These are phyloP conservation scores for Fusarium sp. DNA, from an alignment of 2,329 filamentous ascomycete genomes.

Conservation along the genomic window DNA sequence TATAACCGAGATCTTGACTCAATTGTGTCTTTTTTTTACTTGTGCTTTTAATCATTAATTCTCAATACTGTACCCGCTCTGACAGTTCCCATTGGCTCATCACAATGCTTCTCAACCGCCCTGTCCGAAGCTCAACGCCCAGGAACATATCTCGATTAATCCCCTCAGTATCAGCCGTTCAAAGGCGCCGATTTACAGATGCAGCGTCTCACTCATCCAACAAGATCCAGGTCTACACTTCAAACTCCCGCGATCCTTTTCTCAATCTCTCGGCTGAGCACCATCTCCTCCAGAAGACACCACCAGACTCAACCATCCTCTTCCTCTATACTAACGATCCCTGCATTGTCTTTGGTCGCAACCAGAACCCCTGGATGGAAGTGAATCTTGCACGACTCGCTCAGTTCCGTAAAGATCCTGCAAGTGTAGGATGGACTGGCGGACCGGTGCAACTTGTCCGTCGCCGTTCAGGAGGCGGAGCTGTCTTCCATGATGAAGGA, in stretches of 20 bases:
- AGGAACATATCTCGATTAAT: slow-evolving; percentile 19
- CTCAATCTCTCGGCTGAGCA: slow-evolving; percentile 96
- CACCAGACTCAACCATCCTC: slow-evolving; percentile 79
- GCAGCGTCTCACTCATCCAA: slow-evolving; percentile 59
- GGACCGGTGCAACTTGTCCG: slow-evolving; percentile 74
- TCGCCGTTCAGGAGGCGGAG: slow-evolving; percentile 87
- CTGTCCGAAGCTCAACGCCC: slow-evolving; percentile 16
- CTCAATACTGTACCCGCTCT: background rate
- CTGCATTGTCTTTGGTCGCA: slow-evolving; percentile 90
- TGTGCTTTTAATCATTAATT: background rate
- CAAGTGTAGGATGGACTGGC: slow-evolving; percentile 45
- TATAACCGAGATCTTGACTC: slow-evolving; percentile 4
- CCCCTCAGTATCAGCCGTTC: slow-evolving; percentile 19
- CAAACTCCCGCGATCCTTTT: slow-evolving; percentile 78
- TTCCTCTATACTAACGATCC: slow-evolving; percentile 91
- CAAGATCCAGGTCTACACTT: slow-evolving; percentile 77
- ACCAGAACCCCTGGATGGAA: slow-evolving; percentile 98
- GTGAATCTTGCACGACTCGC: slow-evolving; percentile 76
- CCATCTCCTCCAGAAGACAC: slow-evolving; percentile 81
- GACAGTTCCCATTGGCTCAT: slow-evolving; percentile 1
- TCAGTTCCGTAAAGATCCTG: slow-evolving; percentile 37
- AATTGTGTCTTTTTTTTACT: background rate
- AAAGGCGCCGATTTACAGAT: slow-evolving; percentile 53
- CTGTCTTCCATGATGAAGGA: slow-evolving; percentile 92
- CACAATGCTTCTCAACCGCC: slow-evolving; percentile 27